A percentile compares a stretch with the other conserved stretches of the same genome.
Evolutionary conservation across 352 stramenopile genomes (phyloP).

Genomic region (Phytophthora ohioensis): DNA sequence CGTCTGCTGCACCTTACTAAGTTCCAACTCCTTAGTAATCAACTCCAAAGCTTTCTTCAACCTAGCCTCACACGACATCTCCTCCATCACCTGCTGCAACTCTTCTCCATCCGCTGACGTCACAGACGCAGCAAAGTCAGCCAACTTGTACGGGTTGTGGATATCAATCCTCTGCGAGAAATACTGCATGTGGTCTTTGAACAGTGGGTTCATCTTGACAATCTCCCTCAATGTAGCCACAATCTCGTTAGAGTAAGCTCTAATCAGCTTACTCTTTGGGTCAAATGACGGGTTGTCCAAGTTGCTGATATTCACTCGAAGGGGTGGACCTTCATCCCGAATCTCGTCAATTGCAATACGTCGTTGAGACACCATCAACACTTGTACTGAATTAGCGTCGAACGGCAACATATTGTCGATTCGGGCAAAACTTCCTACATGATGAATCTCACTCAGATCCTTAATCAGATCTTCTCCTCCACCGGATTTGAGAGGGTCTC

Average conservation of each 20-base stretch:
- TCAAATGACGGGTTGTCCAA: slow-evolving; percentile 80
- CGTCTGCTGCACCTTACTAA: slow-evolving; percentile 97
- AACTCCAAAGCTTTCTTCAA: slow-evolving; percentile 97
- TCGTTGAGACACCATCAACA: slow-evolving; percentile 91
- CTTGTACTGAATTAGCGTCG: slow-evolving; percentile 74
- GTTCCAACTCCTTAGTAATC: slow-evolving; percentile 97
- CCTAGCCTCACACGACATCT: slow-evolving; percentile 95
- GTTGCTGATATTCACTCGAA: slow-evolving; percentile 76
- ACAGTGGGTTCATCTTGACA: slow-evolving; percentile 97
- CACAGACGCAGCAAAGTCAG: slow-evolving; percentile 97
- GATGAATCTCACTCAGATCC: slow-evolving; percentile 94
- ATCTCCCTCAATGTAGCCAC: slow-evolving; percentile 96
- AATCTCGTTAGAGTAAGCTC: slow-evolving; percentile 98
- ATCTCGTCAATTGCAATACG: slow-evolving; percentile 86
- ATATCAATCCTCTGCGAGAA: slow-evolving; percentile 96
- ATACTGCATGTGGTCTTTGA: slow-evolving; percentile 98
- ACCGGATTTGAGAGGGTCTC: slow-evolving; percentile 45
- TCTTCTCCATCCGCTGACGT: slow-evolving; percentile 95
- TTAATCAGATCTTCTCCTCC: slow-evolving; percentile 90
- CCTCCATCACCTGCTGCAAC: slow-evolving; percentile 94
- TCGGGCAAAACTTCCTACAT: slow-evolving; percentile 96
- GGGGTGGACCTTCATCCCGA: slow-evolving; percentile 64
- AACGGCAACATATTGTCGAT: slow-evolving; percentile 93
- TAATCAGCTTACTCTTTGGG: slow-evolving; percentile 90
- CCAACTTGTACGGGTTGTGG: slow-evolving; percentile 98